phyloP scores from a whole-genome alignment of 768 basidiomycete genomes.

The Cystofilobasidium capitatum region DNA sequence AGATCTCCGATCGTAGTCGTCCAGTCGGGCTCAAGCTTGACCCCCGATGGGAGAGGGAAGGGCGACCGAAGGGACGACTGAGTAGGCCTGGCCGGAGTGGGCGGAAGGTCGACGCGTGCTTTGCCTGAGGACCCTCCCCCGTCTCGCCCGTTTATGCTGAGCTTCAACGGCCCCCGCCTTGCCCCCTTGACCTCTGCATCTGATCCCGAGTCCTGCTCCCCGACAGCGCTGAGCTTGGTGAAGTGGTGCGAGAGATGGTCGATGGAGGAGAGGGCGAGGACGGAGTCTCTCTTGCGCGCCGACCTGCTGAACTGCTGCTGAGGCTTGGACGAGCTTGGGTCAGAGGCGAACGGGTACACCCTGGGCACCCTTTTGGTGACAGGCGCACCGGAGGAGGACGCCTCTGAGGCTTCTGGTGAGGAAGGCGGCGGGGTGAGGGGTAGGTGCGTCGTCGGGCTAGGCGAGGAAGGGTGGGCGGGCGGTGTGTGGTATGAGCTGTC shows the following conservation, averaged over 20 bases:
- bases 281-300: conserved; percentile 85
- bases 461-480: too few relatives aligned
- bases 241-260: conserved; percentile 93
- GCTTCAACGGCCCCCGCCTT: too few relatives aligned
- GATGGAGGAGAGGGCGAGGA: conserved; percentile 89
- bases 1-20: conserved; percentile 68
- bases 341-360: neutral
- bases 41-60: conserved; percentile 55
- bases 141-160: neutral
- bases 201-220: conserved; percentile 55
- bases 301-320: conserved; percentile 69
- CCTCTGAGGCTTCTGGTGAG: neutral
- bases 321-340: neutral
- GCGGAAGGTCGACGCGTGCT: neutral
- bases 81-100: conserved; percentile 44
- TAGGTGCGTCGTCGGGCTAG: too few relatives aligned
- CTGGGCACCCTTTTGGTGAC: neutral
- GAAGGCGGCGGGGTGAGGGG: neutral
- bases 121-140: neutral
- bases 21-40: conserved; percentile 65
- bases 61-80: conserved; percentile 42
- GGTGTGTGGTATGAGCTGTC: too few relatives aligned
- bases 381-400: neutral
- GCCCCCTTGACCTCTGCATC: neutral
- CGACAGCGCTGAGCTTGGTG: conserved; percentile 70